Base-by-base conservation (phyloP, 768 basidiomycete species). In the Cystofilobasidium bisporidii region DNA sequence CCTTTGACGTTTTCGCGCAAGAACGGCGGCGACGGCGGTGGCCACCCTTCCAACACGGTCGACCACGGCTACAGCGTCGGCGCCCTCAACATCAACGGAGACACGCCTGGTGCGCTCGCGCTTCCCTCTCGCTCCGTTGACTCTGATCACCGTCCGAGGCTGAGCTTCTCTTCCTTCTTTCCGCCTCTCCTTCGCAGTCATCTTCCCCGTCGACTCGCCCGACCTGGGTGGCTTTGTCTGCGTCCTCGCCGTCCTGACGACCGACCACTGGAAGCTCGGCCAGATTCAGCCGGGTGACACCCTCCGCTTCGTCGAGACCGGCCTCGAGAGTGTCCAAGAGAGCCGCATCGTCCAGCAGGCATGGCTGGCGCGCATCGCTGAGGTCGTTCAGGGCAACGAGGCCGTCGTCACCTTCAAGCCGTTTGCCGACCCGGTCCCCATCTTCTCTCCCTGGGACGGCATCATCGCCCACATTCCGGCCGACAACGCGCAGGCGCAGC, bases 1-100 rank as follows among this genome's bases (percentile, higher is more conserved):
- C 80, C 78, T 41, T 80, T 86, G 47, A 69, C 75, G 9, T 87
- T 84, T 83, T 81, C 84, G 0, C 78, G 85, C 41, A 65, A 67
- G 8, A 82, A 78, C 50, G 86, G 86, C 17, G 85, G 85, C 0
- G 82, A 86, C 69, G 86, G 86, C 1, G 86, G 86, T 0, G 82
- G 83, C 20, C 86, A 87, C 71, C 85, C 85, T 0, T 83, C 82
- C 47, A 87, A 87, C 69, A 84, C 86, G 41, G 79, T 85, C 24
- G 74, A 73, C 48, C 71, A 72, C 70, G 69, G 69, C 4, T 72
- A 72, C 40, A 63, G 69, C 17, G 67, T 70, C 45, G 72, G 71
- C 26, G 71, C 67, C 0, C 50, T 74, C 57, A 71, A 72, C 55
- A 69, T 69, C 62, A 87, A 87, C 71, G 86, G 86, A 1, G 86